Conservation (phyloP, 2,329 filamentous ascomycete genomes). For the Botrytis deweyae region DNA sequence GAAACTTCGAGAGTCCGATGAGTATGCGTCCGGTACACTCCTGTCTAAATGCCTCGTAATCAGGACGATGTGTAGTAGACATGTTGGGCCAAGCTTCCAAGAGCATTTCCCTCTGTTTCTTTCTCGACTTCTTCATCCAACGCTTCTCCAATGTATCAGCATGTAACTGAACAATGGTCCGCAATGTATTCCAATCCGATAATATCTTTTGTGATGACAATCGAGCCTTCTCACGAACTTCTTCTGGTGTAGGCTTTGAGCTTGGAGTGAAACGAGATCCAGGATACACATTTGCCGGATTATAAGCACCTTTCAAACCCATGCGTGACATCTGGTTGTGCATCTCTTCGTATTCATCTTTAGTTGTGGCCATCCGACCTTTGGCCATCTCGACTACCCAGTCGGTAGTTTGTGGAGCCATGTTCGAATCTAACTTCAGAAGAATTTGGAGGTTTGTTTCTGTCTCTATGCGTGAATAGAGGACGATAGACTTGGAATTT, state of each 20-base stretch:
- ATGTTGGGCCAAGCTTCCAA: slow-evolving; percentile 1
- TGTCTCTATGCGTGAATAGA: neutral
- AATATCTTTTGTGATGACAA: neutral
- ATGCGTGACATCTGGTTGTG: neutral
- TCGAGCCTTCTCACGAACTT: neutral
- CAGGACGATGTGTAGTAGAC: neutral
- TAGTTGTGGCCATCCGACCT: neutral
- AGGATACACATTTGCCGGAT: neutral
- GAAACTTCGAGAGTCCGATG: neutral
- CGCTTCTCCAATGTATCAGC: neutral
- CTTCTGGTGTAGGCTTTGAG: neutral
- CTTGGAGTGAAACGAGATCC: neutral
- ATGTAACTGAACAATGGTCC: neutral
- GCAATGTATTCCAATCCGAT: neutral
- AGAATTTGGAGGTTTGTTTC: neutral
- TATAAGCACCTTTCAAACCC: neutral
- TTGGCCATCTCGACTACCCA: neutral
- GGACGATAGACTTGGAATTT: neutral
- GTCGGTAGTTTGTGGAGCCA: neutral
- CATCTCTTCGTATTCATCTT: neutral
- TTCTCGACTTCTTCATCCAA: neutral
- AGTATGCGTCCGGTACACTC: neutral
- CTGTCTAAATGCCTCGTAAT: neutral
- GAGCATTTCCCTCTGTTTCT: neutral
- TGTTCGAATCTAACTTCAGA: neutral